Evolutionary conservation across 352 stramenopile genomes (phyloP).

Genomic region (Globisporangium megalacanthum): DNA sequence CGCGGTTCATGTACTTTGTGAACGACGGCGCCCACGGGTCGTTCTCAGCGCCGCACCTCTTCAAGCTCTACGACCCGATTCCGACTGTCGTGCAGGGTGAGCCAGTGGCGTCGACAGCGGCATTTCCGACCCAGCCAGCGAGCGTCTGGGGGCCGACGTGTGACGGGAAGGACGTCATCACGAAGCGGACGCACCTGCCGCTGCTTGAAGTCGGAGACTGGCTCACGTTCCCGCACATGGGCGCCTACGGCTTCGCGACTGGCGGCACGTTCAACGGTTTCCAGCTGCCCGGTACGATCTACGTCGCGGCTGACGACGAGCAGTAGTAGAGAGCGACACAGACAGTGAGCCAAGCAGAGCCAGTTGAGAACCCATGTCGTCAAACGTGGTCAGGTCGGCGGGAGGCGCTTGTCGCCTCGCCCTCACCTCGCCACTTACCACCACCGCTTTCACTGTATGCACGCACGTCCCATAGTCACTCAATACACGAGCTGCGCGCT

Average conservation of each 20-base stretch:
- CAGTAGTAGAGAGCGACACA: neutral
- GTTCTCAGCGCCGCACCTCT: conserved; percentile 36
- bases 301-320: conserved; percentile 23
- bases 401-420: neutral
- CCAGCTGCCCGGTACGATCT: conserved; percentile 27
- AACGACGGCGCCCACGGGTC: conserved; percentile 44
- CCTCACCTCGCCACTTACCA: neutral
- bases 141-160: conserved; percentile 48
- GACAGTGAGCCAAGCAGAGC: too few relatives aligned
- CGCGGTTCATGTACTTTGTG: conserved; percentile 50
- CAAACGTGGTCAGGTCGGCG: neutral
- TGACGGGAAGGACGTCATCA: conserved; percentile 46
- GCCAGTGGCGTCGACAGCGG: neutral
- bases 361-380: too few relatives aligned
- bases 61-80: conserved; percentile 24
- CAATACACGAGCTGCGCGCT: conserved; percentile 32
- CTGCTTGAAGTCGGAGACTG: conserved; percentile 46
- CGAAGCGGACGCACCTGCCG: conserved; percentile 27
- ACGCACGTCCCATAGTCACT: neutral
- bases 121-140: conserved; percentile 16
- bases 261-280: conserved; percentile 54
- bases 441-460: neutral
- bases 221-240: conserved; percentile 48
- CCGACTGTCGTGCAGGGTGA: conserved; percentile 11
- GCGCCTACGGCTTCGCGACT: conserved; percentile 49